Base-by-base conservation (phyloP, 177 flowering plant species). In the Vitis hybrid region DNA sequence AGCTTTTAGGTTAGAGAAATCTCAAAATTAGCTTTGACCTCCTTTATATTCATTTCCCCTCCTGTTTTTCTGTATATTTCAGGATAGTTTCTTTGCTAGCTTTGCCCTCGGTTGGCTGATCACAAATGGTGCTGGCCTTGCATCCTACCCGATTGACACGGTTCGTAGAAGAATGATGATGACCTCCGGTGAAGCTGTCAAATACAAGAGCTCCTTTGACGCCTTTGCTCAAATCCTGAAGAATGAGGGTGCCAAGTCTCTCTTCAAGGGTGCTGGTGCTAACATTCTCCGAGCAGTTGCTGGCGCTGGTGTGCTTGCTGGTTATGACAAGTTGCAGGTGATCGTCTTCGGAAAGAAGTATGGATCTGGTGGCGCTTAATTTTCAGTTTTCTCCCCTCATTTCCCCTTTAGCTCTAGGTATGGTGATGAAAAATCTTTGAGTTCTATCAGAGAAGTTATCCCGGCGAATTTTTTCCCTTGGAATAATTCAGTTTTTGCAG, bases 171-270 rank as follows among this genome's bases (percentile, higher is more conserved):
- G 84, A 75, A 83, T 83, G 84, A 80, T 82, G 85, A 80, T 82
- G 87, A 82, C 87, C n/a, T 84, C 85, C 1, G 87, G 87, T 68
- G 85, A 84, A 70, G 87, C 85, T 0, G 87, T 84, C 70, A 84
- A 84, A 72, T 84, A 84, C 78, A 84, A 82, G 84, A 80, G 85
- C 75, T 80, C 85, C 2, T 1, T 80, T 11, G 87, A 84, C 70
- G 78, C 80, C 0, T 84, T 84, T 66, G 10, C 69, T 14, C 85
- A 84, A 69, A 80, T 84, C 64, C 5, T 84, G 76, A 84, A 82
- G 82, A 84, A 84, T 7, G 87, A 84, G 79, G 87, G 85, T 31
- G 64, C 78, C 69, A 81, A 74, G 75, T 84, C 87, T 11, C 74
- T 82, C 65, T 84, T 82, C 76, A 84, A 84, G 83, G 85, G 87